Percentiles rank a stretch among this genome's conserved stretches.
Conservation (phyloP, 768 basidiomycete genomes). For the Calocybe gangraenosa region DNA sequence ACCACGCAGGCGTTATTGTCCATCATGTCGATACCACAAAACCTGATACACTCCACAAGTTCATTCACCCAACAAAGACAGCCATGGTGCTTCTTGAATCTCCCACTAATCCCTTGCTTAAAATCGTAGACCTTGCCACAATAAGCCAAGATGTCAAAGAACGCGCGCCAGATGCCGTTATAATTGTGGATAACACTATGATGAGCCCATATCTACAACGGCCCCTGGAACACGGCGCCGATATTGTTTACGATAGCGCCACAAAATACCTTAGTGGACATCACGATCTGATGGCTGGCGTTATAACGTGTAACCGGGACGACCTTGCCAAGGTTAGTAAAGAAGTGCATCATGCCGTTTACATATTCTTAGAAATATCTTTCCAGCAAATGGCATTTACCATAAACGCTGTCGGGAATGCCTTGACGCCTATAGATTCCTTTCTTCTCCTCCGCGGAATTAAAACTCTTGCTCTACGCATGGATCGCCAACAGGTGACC, state of each 20-base stretch:
- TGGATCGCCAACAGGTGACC: slow-evolving; percentile 89
- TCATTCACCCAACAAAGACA: slow-evolving; percentile 69
- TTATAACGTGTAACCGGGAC: slow-evolving; percentile 87
- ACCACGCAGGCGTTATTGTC: slow-evolving; percentile 83
- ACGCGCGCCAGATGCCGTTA: slow-evolving; percentile 70
- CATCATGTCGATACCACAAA: slow-evolving; percentile 93
- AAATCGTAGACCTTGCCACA: slow-evolving; percentile 83
- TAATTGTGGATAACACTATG: slow-evolving; percentile 98
- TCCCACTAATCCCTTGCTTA: slow-evolving; percentile 95
- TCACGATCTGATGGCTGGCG: slow-evolving; percentile 98
- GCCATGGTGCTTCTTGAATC: slow-evolving; percentile 96
- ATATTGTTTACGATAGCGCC: slow-evolving; percentile 96
- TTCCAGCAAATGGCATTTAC: slow-evolving; percentile 80
- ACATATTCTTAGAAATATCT: slow-evolving; percentile 8
- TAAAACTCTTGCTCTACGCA: slow-evolving; percentile 94
- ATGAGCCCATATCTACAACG: slow-evolving; percentile 98
- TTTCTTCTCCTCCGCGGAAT: slow-evolving; percentile 94
- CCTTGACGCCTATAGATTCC: slow-evolving; percentile 90
- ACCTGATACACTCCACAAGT: slow-evolving; percentile 54
- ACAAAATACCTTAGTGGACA: slow-evolving; percentile 98
- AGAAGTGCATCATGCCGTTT: background rate
- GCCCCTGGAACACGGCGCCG: slow-evolving; percentile 93
- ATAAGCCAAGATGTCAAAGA: slow-evolving; percentile 85
- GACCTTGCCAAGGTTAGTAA: slow-evolving; percentile 75
- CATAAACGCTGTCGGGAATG: slow-evolving; percentile 93